Evolutionary conservation across 345 rosid species (phyloP), one percentile per base, ranked within the genome.

Genomic region (Nasturtium officinale): DNA sequence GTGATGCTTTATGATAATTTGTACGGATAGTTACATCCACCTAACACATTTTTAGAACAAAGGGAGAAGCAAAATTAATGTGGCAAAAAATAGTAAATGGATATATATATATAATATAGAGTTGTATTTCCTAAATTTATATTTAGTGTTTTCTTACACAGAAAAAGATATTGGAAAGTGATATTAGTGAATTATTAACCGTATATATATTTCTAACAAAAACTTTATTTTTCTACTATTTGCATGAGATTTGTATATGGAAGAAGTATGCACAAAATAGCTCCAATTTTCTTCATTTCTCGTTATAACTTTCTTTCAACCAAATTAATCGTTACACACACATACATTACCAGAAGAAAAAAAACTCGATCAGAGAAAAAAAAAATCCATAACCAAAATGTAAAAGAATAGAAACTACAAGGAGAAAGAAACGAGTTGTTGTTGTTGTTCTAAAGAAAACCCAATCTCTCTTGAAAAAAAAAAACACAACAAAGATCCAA

Each of bases 381-480:
- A 33, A 54, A 30, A 47, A 7, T 38, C 40, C 63, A 42, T 42
- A 28, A 55, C 20, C 42, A 68, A 12, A 21, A 25, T 2, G 3
- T 15, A 0, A 28, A 16, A 52, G 35, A 21, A 5, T n/a, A 66
- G 6, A 60, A 18, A 60, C 52, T 42, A 46, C 10, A 5, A 61
- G 20, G 18, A 71, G 9, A 20, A 40, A 18, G 16, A 73, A 5
- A 54, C 1, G 6, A 16, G 51, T 25, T 30, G 48, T 47, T 23
- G 1, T 59, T 37, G 12, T 25, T 26, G 30, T 21, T 63, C 62
- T 35, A 28, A 40, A 71, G 47, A 54, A 56, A 53, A n/a, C 16
- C 50, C 10, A 60, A 48, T 37, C 30, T 75, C 48, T 58, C 66
- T 30, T 8, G 63, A 63, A 1, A 40, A 48, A 51, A 9, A 40